Base-by-base conservation (phyloP, 2,329 filamentous ascomycete species). In the Ophiosphaerella herpotricha region DNA sequence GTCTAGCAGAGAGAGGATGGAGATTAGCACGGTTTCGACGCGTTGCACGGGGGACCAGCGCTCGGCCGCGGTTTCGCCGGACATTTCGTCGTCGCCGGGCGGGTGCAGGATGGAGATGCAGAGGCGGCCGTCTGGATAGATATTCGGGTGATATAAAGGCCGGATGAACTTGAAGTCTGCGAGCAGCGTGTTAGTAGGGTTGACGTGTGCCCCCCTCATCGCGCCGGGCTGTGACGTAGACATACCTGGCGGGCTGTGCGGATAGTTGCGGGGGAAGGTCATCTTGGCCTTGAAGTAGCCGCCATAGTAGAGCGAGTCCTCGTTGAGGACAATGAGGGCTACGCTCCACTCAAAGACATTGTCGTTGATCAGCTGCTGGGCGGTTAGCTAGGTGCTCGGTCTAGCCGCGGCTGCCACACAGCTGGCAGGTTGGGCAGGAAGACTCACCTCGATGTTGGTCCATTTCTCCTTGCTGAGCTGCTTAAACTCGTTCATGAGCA, bases 91-190 rank as follows among this genome's bases (percentile, higher is more conserved):
- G 54, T 97, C 91, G 59, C 94, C 94, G 0, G 94, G 91, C 14
- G 85, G 83, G 74, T 99, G 93, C 9, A 99, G 85, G 66, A 99
- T 99, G 39, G 92, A 97, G 71, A 99, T 97, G 79, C 94, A 97
- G 38, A 97, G 83, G 60, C 87, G 87, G 64, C 93, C 93, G 72
- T 97, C 90, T 5, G 85, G 77, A 77, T 97, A 97, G 67, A 99
- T 87, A 73, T 99, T 99, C 3, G 93, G 93, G 73, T 99, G 93
- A 76, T 85, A 91, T 55, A 97, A 87, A 13, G 89, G 85, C 31
- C 82, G 82, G 14, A 85, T 72, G 76, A 99, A 97, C 57, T 87
- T 87, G 80, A 99, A 97, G 48, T 87, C 88, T 80, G 58, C 11
- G 11, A 29, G 11, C 11, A 3, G 4, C 11, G 26, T 29, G 26